Evolutionary conservation across 192 early-diverging fungal genomes (phyloP).

Genomic region (Helicostylum pulchrum): DNA sequence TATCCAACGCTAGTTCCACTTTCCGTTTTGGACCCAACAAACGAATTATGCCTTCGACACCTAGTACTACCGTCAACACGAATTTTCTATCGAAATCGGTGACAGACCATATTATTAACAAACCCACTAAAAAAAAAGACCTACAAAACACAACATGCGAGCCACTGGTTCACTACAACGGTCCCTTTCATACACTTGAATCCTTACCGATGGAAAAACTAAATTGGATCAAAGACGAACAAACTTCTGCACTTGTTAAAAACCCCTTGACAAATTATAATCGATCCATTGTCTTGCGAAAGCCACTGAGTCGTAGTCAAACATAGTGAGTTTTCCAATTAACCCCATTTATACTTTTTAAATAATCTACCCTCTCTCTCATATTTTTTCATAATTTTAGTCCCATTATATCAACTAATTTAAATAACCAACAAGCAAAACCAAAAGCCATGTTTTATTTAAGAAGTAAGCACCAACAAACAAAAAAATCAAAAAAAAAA

Average conservation of each 20-base stretch:
- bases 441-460: conserved; percentile 37
- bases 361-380: no score
- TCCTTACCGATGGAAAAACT: conserved; percentile 21
- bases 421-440: conserved; percentile 1
- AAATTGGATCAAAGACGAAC: conserved; percentile 22
- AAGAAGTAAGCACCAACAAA: conserved; percentile 17
- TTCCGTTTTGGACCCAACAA: conserved; percentile 1
- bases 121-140: neutral
- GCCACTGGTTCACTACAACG: conserved; percentile 27
- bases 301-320: conserved; percentile 10
- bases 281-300: conserved; percentile 11
- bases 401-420: neutral
- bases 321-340: conserved; percentile 9
- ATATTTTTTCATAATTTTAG: no score
- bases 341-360: neutral
- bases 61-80: neutral
- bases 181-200: conserved; percentile 20
- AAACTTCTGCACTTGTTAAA: conserved; percentile 6
- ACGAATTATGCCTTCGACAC: conserved; percentile 13
- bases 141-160: neutral
- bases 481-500: no score
- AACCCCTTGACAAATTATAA: conserved; percentile 9
- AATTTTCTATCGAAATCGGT: neutral
- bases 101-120: neutral
- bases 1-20: conserved; percentile 11